Conservation (phyloP, 106 monocot species). For the Acorus calamus region DNA sequence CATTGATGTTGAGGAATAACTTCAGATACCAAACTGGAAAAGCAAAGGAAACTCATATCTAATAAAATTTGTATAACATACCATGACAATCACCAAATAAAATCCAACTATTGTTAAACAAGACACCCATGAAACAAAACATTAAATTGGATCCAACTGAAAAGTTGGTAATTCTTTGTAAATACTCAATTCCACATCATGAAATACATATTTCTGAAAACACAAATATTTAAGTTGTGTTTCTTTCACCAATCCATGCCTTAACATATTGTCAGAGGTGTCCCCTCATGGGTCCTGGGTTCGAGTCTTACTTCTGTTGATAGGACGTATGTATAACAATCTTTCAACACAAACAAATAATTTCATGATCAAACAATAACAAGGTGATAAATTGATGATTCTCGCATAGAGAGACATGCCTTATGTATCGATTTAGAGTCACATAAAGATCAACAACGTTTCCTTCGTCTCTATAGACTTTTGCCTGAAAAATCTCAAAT, state of each 20-base stretch:
- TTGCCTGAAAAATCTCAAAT: constrained; percentile 2
- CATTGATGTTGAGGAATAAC: constrained; percentile 24
- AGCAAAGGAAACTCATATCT: not conserved
- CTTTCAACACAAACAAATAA: not conserved
- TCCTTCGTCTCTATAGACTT: constrained; percentile 13
- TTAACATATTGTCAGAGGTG: no score
- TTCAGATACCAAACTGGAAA: constrained; percentile 18
- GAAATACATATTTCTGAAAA: no score
- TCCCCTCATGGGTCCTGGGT: no score
- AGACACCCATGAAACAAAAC: no score
- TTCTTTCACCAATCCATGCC: no score
- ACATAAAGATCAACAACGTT: constrained; percentile 8
- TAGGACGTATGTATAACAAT: not conserved
- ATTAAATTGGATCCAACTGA: no score
- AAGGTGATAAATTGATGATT: no score
- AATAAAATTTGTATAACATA: not conserved
- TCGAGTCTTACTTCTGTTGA: no score
- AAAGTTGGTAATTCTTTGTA: no score
- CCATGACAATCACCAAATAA: not conserved
- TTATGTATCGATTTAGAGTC: constrained; percentile 4
- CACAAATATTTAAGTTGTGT: no score
- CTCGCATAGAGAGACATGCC: not conserved
- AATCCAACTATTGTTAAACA: not conserved
- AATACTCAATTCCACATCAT: no score
- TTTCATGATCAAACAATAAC: not conserved